These are phyloP conservation scores for Geosiphon pyriformis DNA, from an alignment of 192 early-diverging fungal species.

Conservation along the genomic window DNA sequence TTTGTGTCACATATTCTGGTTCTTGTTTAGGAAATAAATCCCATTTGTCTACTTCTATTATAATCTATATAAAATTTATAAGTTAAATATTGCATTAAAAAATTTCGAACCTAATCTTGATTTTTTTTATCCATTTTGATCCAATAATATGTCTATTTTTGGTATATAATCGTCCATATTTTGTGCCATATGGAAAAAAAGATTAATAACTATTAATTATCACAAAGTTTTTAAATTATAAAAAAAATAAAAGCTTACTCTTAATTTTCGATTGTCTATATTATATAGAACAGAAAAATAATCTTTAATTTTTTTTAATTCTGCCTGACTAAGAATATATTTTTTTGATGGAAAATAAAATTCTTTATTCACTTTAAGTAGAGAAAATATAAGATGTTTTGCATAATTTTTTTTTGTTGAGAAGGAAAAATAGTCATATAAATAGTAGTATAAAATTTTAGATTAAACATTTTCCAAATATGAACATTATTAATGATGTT, in stretches of 20 bases:
- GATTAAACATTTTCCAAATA: conserved; percentile 1
- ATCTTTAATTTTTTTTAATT: conserved; percentile 8
- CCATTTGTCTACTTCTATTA: neutral
- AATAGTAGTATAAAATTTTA: neutral
- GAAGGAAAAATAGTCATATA: neutral
- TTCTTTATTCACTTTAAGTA: neutral
- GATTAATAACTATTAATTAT: neutral
- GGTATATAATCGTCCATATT: neutral
- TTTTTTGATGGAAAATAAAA: neutral
- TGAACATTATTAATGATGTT: conserved; percentile 1
- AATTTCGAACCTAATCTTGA: neutral
- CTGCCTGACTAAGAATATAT: neutral
- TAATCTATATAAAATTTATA: neutral
- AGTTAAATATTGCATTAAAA: neutral
- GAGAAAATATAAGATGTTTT: conserved; percentile 1
- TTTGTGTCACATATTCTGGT: no score
- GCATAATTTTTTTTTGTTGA: neutral
- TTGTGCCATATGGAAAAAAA: neutral
- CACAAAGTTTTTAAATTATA: no score
- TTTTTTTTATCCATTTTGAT: conserved; percentile 1
- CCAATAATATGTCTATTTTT: neutral
- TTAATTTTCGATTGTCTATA: neutral
- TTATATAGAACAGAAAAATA: neutral
- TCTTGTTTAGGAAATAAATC: neutral
- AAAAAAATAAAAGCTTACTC: neutral